A percentile compares a stretch with the other conserved stretches of the same genome.
phyloP scores from a whole-genome alignment of 2,329 filamentous ascomycete species.

The Colletotrichum sidae region DNA sequence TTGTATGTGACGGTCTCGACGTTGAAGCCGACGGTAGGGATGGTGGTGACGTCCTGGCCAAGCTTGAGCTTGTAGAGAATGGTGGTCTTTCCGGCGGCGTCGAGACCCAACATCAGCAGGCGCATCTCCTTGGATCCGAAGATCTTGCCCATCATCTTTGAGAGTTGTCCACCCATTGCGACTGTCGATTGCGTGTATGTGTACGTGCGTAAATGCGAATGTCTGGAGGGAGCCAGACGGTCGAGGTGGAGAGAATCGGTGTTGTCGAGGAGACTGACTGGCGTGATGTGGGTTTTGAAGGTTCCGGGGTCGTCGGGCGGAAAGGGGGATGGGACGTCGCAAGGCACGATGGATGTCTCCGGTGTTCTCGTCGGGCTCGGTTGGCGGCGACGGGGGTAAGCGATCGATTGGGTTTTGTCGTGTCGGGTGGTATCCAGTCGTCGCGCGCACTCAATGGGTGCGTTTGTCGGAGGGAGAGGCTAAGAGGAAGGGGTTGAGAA shows the following conservation, averaged over 20 bases:
- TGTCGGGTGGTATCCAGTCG: background rate
- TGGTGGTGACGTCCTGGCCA: slow-evolving; percentile 97
- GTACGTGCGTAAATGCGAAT: too few species aligned
- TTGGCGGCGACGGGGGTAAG: background rate
- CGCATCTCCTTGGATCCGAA: slow-evolving; percentile 99
- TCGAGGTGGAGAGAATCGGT: background rate
- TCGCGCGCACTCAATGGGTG: slow-evolving; percentile 16
- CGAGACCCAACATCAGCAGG: slow-evolving; percentile 96
- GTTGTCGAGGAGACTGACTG: slow-evolving; percentile 1
- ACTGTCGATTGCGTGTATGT: slow-evolving; percentile 30
- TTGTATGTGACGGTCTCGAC: slow-evolving; percentile 99
- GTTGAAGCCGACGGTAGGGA: slow-evolving; percentile 98
- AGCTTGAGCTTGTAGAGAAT: slow-evolving; percentile 99
- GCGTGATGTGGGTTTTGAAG: slow-evolving; percentile 15
- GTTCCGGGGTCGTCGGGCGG: slow-evolving; percentile 1
- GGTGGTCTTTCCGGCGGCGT: slow-evolving; percentile 98
- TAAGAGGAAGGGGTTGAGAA: background rate
- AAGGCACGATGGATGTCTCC: slow-evolving; percentile 21
- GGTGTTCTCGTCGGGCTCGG: background rate
- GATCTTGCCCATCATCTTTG: slow-evolving; percentile 98
- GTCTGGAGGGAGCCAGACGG: slow-evolving; percentile 17
- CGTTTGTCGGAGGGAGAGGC: slow-evolving; percentile 7
- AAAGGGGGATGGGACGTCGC: slow-evolving; percentile 23
- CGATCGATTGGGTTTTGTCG: background rate
- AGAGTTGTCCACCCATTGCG: slow-evolving; percentile 92